These are phyloP conservation scores for Brassica rapa DNA, from an alignment of 345 rosid genomes.

Conservation along the genomic window DNA sequence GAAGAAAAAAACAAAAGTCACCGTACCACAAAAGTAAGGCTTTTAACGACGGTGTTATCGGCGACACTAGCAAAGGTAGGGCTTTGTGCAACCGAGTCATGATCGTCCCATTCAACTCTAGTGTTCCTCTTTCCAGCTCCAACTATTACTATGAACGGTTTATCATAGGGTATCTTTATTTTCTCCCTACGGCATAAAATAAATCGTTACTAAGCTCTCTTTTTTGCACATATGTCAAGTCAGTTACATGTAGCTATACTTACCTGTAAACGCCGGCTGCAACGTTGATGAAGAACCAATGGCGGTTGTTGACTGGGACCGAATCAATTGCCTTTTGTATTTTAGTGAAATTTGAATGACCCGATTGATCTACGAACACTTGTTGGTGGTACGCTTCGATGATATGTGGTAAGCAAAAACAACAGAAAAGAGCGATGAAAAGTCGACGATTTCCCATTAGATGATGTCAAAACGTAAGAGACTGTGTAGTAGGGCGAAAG, in stretches of 20 bases:
- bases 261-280: not conserved
- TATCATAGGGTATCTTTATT: not conserved
- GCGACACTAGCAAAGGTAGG: constrained; percentile 1
- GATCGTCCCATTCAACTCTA: not conserved
- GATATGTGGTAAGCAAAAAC: not conserved
- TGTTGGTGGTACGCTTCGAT: not conserved
- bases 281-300: not conserved
- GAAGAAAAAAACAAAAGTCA: not conserved
- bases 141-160: not conserved
- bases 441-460: not conserved
- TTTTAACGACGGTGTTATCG: not conserved
- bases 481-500: not conserved
- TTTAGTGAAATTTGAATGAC: not conserved
- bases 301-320: not conserved
- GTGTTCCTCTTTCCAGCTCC: not conserved
- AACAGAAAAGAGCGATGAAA: not conserved
- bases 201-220: not conserved
- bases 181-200: not conserved
- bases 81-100: not conserved
- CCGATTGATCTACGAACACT: not conserved
- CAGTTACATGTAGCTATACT: not conserved
- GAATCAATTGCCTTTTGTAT: not conserved
- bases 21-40: not conserved
- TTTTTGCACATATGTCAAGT: not conserved
- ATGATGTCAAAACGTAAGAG: not conserved